These are phyloP conservation scores for Blastobotrys raffinosifermentans DNA, from an alignment of 1,139 yeast genomes.

Conservation along the genomic window DNA sequence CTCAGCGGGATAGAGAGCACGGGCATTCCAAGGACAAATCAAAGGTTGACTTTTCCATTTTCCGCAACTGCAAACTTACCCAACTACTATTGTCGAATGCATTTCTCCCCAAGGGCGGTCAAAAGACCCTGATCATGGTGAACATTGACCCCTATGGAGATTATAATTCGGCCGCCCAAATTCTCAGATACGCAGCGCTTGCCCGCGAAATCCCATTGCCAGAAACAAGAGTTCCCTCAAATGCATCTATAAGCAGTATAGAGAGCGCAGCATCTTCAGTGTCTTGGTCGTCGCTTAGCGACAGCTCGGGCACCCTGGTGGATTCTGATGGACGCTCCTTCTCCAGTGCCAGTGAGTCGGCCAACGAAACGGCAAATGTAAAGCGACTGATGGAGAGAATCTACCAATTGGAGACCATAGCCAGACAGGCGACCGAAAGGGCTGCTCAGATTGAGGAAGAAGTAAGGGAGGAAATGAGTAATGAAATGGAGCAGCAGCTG, in stretches of 20 bases:
- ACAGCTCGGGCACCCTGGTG: slow-evolving; percentile 11
- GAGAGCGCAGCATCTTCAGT: slow-evolving; percentile 4
- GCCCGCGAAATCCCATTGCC: slow-evolving; percentile 29
- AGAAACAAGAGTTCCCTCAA: slow-evolving; percentile 18
- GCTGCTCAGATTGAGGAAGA: slow-evolving; percentile 27
- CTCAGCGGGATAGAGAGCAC: slow-evolving; percentile 26
- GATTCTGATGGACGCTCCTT: slow-evolving; percentile 9
- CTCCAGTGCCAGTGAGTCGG: slow-evolving; percentile 5
- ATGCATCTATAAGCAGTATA: slow-evolving; percentile 12
- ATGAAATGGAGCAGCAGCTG: slow-evolving; percentile 31
- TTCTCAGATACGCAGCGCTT: slow-evolving; percentile 38
- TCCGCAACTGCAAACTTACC: slow-evolving; percentile 44
- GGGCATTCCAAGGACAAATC: slow-evolving; percentile 28
- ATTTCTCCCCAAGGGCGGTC: slow-evolving; percentile 32
- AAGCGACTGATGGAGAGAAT: slow-evolving; percentile 14
- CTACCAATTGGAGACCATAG: slow-evolving; percentile 23
- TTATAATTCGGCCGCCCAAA: slow-evolving; percentile 52
- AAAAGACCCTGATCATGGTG: slow-evolving; percentile 36
- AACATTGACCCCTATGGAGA: slow-evolving; percentile 62
- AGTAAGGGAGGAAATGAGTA: slow-evolving; percentile 31
- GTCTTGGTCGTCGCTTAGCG: slow-evolving; percentile 7
- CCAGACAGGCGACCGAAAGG: slow-evolving; percentile 18
- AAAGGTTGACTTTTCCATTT: slow-evolving; percentile 30
- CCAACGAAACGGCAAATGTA: slow-evolving; percentile 1
- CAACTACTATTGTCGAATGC: slow-evolving; percentile 43